A percentile compares a stretch with the other conserved stretches of the same genome.
Conservation (phyloP, 345 rosid species). For the Crucihimalaya himalaica region DNA sequence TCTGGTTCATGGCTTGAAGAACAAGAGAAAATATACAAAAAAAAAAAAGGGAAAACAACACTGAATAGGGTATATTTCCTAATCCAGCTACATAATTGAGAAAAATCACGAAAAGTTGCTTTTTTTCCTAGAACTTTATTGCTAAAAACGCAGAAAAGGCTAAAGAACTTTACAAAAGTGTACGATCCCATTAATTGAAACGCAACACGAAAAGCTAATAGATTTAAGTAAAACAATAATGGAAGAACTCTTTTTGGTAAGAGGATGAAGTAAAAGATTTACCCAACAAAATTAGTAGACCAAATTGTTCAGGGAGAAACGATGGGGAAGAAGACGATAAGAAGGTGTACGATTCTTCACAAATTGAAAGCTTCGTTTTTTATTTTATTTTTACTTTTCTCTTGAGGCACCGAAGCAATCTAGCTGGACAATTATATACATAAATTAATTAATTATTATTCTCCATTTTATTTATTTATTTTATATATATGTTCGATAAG, state of each 20-base stretch:
- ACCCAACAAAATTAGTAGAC: slow-evolving; percentile 21
- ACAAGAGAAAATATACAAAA: background rate
- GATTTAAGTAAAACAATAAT: background rate
- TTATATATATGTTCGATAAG: no score
- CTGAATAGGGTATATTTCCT: background rate
- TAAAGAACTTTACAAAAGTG: slow-evolving; percentile 27
- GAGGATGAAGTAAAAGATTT: slow-evolving; percentile 4
- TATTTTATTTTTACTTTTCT: background rate
- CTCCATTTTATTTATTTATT: background rate
- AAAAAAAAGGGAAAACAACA: background rate
- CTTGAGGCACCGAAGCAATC: slow-evolving; percentile 23
- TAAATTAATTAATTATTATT: background rate
- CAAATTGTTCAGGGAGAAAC: slow-evolving; percentile 9
- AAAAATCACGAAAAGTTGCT: background rate
- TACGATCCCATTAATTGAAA: slow-evolving; percentile 14
- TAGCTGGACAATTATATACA: slow-evolving; percentile 30
- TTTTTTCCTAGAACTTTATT: background rate
- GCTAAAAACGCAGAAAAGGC: slow-evolving; percentile 35
- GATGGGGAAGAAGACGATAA: slow-evolving; percentile 28
- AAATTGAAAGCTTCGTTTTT: background rate
- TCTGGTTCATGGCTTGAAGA: slow-evolving; percentile 20
- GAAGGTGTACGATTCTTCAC: slow-evolving; percentile 29
- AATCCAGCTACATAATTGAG: background rate
- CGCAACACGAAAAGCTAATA: background rate
- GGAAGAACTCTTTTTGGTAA: background rate